phyloP scores from a whole-genome alignment of 2,329 filamentous ascomycete genomes.

The Verticillium klebahnii region DNA sequence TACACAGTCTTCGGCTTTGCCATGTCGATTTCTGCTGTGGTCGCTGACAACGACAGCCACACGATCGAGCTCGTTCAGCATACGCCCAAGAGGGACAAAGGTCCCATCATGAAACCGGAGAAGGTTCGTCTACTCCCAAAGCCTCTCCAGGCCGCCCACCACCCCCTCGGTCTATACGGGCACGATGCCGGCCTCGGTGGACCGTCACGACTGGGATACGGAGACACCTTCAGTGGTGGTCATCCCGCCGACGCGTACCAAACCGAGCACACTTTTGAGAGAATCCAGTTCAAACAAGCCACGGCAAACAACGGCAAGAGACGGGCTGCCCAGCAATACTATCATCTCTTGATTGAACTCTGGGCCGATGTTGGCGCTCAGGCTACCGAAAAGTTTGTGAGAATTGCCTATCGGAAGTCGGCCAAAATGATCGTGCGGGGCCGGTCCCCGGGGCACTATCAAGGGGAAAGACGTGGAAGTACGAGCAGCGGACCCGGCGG shows the following conservation, averaged over 20 bases:
- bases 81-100: conserved; percentile 87
- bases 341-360: conserved; percentile 83
- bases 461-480: conserved; percentile 64
- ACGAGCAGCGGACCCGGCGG: conserved; percentile 64
- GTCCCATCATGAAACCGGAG: conserved; percentile 70
- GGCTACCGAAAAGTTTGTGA: conserved; percentile 54
- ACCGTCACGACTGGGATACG: conserved; percentile 19
- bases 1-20: conserved; percentile 70
- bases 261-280: conserved; percentile 67
- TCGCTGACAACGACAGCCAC: conserved; percentile 71
- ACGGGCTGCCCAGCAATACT: conserved; percentile 86
- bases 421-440: conserved; percentile 85
- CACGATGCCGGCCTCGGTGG: conserved; percentile 28
- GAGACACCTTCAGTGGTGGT: conserved; percentile 31
- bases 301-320: conserved; percentile 93
- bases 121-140: conserved; percentile 64
- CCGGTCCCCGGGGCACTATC: conserved; percentile 76
- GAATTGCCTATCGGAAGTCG: conserved; percentile 68
- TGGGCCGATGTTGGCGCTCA: conserved; percentile 61
- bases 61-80: conserved; percentile 82
- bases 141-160: conserved; percentile 40
- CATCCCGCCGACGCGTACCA: conserved; percentile 32
- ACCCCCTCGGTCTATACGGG: conserved; percentile 40
- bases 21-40: conserved; percentile 79
- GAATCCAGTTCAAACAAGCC: conserved; percentile 91